Percentiles rank a stretch among this genome's conserved stretches.
phyloP scores from a whole-genome alignment of 2,329 filamentous ascomycete species.

The Fusarium sp. region DNA sequence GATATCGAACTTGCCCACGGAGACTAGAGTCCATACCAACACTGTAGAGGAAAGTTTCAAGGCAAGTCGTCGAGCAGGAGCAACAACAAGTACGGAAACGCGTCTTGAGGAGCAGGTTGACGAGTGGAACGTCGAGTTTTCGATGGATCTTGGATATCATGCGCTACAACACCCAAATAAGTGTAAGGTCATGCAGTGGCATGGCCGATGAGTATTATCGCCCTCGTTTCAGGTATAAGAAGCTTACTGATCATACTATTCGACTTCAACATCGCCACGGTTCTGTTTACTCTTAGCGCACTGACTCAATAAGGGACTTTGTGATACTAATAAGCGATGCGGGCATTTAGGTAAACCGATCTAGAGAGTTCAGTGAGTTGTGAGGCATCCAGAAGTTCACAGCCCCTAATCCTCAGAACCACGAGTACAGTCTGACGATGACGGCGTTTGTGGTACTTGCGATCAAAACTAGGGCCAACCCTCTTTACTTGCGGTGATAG shows the following conservation, averaged over 20 bases:
- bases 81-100: slow-evolving; percentile 47
- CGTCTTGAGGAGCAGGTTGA: slow-evolving; percentile 61
- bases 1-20: slow-evolving; percentile 89
- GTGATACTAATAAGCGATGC: too few species aligned
- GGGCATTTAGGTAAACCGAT: too few species aligned
- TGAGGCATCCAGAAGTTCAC: too few species aligned
- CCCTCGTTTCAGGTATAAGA: slow-evolving; percentile 79
- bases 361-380: too few species aligned
- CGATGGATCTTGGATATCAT: slow-evolving; percentile 61
- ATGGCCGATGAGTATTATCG: slow-evolving; percentile 86
- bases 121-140: slow-evolving; percentile 73
- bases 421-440: too few species aligned
- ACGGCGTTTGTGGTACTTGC: too few species aligned
- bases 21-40: slow-evolving; percentile 80
- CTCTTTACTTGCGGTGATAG: too few species aligned
- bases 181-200: slow-evolving; percentile 71
- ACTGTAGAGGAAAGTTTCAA: slow-evolving; percentile 56
- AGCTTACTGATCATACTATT: slow-evolving; percentile 74
- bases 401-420: too few species aligned
- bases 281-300: too few species aligned
- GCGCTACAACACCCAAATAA: slow-evolving; percentile 70
- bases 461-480: too few species aligned
- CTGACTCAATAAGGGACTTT: too few species aligned
- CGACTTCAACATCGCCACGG: too few species aligned
- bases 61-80: slow-evolving; percentile 48